phyloP scores from a whole-genome alignment of 2,329 filamentous ascomycete species.

The Pseudocercospora eumusae region DNA sequence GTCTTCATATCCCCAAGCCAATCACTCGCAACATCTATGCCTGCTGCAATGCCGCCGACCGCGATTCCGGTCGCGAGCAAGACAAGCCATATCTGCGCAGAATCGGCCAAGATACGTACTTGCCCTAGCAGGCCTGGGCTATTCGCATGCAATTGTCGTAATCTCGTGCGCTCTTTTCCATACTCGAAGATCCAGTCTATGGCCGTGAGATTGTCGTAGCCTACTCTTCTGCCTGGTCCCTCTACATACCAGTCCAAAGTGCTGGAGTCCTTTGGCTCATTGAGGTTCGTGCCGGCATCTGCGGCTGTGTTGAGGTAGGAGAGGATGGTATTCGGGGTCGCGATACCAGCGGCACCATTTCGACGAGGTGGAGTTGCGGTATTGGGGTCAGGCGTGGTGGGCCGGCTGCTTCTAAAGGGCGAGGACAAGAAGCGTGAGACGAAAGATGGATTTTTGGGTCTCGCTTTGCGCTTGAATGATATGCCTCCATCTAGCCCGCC shows the following conservation, averaged over 20 bases:
- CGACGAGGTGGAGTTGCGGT: conserved; percentile 35
- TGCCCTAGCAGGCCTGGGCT: conserved; percentile 72
- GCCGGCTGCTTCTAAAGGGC: conserved; percentile 39
- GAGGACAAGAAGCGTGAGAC: conserved; percentile 50
- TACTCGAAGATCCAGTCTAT: conserved; percentile 99
- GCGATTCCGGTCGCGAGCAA: conserved; percentile 81
- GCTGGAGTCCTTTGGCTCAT: conserved; percentile 47
- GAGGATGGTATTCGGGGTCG: conserved; percentile 45
- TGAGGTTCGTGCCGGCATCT: conserved; percentile 41
- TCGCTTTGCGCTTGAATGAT: conserved; percentile 72
- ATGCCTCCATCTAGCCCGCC: conserved; percentile 51
- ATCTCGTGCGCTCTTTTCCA: conserved; percentile 86
- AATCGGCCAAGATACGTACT: conserved; percentile 72
- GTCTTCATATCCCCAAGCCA: conserved; percentile 93
- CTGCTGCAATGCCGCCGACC: conserved; percentile 80
- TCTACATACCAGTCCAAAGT: conserved; percentile 82
- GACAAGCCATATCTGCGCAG: conserved; percentile 88
- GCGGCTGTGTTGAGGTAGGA: conserved; percentile 46
- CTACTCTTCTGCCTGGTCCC: conserved; percentile 83
- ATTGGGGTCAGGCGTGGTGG: conserved; percentile 37
- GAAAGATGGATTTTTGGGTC: conserved; percentile 43
- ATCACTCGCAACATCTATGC: conserved; percentile 85
- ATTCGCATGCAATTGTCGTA: conserved; percentile 72
- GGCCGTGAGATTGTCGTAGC: conserved; percentile 92
- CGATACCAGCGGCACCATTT: conserved; percentile 23